These are phyloP conservation scores for Alternaria ventricosa DNA, from an alignment of 2,329 filamentous ascomycete genomes.

Conservation along the genomic window DNA sequence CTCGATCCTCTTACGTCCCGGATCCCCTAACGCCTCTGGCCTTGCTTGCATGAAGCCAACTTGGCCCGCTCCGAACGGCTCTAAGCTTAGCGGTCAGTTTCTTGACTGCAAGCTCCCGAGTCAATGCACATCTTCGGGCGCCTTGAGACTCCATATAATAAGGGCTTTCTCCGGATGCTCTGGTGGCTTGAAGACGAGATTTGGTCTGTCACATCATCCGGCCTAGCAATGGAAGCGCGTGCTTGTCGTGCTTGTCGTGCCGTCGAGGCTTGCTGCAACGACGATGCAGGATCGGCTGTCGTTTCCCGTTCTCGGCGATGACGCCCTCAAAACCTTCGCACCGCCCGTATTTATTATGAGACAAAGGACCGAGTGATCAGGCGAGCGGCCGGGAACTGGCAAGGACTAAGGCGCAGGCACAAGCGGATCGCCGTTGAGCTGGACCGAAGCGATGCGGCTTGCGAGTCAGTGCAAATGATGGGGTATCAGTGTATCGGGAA, in stretches of 20 bases:
- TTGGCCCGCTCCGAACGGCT: slow-evolving; percentile 36
- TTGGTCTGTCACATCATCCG: slow-evolving; percentile 22
- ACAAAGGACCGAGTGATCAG: slow-evolving; percentile 16
- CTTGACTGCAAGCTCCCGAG: slow-evolving; percentile 34
- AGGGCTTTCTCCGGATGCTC: slow-evolving; percentile 29
- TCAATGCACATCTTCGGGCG: slow-evolving; percentile 30
- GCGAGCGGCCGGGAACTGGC: slow-evolving; percentile 16
- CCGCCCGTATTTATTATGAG: slow-evolving; percentile 8
- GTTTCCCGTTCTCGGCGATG: slow-evolving; percentile 12
- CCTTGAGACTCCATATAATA: slow-evolving; percentile 18
- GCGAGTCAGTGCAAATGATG: slow-evolving; percentile 16
- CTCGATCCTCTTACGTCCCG: slow-evolving; percentile 33
- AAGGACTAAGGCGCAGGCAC: slow-evolving; percentile 18
- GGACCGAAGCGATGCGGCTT: slow-evolving; percentile 21
- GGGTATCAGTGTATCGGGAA: slow-evolving; percentile 3
- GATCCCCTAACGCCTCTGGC: slow-evolving; percentile 35
- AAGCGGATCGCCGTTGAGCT: slow-evolving; percentile 23
- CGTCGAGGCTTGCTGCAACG: slow-evolving; percentile 18
- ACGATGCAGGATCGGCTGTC: slow-evolving; percentile 18
- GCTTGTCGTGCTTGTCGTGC: slow-evolving; percentile 17
- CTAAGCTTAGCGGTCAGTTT: slow-evolving; percentile 34
- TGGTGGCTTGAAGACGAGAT: slow-evolving; percentile 18
- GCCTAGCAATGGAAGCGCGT: slow-evolving; percentile 20
- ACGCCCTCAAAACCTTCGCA: slow-evolving; percentile 11
- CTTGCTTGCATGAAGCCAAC: slow-evolving; percentile 42